Evolutionary conservation across 306 rosid genomes (phyloP).

Genomic region (Cicer pinnatifidum): DNA sequence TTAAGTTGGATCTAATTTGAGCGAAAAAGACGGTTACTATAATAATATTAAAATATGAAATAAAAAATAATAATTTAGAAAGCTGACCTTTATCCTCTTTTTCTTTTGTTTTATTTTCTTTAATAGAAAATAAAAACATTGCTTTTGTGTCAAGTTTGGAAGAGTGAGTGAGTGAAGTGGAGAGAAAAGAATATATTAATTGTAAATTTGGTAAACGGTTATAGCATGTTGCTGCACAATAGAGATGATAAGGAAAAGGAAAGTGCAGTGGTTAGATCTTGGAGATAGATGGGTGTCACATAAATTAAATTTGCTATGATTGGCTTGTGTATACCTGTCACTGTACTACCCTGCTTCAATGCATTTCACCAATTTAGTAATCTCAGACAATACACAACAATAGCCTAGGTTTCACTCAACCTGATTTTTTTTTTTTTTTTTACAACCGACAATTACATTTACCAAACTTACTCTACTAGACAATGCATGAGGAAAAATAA

Average conservation of each 20-base stretch:
- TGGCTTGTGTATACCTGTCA: constrained; percentile 11
- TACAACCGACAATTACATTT: constrained; percentile 33
- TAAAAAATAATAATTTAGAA: constrained; percentile 41
- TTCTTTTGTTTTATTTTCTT: not conserved
- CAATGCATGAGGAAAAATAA: not conserved
- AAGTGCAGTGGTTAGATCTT: constrained; percentile 51
- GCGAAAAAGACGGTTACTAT: constrained; percentile 26
- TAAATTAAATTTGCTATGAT: constrained; percentile 13
- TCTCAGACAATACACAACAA: not conserved
- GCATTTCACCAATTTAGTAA: constrained; percentile 37
- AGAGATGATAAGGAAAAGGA: constrained; percentile 20
- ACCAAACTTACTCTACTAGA: not conserved
- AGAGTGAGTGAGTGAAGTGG: constrained; percentile 28
- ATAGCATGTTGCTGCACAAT: constrained; percentile 29
- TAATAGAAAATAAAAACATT: constrained; percentile 9
- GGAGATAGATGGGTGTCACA: constrained; percentile 20
- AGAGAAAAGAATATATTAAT: constrained; percentile 26
- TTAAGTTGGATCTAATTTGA: constrained; percentile 53
- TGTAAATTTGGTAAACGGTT: constrained; percentile 18
- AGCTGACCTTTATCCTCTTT: constrained; percentile 24
- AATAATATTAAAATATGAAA: constrained; percentile 8
- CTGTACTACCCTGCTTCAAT: constrained; percentile 22
- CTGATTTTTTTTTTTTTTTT: constrained; percentile 19
- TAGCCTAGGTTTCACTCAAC: constrained; percentile 26
- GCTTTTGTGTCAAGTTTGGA: constrained; percentile 40